phyloP scores from a whole-genome alignment of 1,139 yeast species.

The Blastobotrys apis region DNA sequence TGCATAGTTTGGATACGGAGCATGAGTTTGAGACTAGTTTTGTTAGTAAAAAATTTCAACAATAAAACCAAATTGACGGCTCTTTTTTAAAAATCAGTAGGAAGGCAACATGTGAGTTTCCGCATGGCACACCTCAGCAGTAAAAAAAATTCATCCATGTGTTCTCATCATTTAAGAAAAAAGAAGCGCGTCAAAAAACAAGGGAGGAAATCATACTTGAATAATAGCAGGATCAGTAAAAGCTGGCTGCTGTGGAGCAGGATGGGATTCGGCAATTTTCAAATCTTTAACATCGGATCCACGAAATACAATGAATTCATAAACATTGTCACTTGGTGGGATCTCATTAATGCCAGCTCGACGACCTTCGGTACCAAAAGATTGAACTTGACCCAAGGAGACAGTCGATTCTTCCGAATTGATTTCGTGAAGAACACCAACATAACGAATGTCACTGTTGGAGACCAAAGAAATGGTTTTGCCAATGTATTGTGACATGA shows the following conservation, averaged over 20 bases:
- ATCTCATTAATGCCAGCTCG: constrained; percentile 68
- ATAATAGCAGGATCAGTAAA: constrained; percentile 33
- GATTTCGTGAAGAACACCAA: constrained; percentile 80
- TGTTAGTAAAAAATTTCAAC: background rate
- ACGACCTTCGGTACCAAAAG: constrained; percentile 93
- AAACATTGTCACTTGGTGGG: constrained; percentile 66
- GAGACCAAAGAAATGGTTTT: constrained; percentile 87
- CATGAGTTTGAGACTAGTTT: constrained; percentile 13
- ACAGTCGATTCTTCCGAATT: constrained; percentile 92
- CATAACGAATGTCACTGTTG: constrained; percentile 80
- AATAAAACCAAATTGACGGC: no score
- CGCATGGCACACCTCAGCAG: constrained; percentile 35
- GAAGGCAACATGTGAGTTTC: constrained; percentile 42
- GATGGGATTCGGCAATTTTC: constrained; percentile 62
- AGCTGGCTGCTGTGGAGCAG: constrained; percentile 24
- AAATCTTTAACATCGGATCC: constrained; percentile 93
- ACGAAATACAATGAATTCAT: constrained; percentile 78
- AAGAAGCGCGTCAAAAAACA: background rate
- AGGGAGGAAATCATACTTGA: constrained; percentile 19
- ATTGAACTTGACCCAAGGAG: constrained; percentile 73
- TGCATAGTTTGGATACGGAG: constrained; percentile 18
- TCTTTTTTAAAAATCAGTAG: constrained; percentile 34
- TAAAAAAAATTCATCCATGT: constrained; percentile 15
- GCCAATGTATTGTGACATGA: constrained; percentile 91
- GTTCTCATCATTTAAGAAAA: constrained; percentile 15